These are phyloP conservation scores for Beta macrorhiza DNA, from an alignment of 179 eudicot genomes.

Conservation along the genomic window DNA sequence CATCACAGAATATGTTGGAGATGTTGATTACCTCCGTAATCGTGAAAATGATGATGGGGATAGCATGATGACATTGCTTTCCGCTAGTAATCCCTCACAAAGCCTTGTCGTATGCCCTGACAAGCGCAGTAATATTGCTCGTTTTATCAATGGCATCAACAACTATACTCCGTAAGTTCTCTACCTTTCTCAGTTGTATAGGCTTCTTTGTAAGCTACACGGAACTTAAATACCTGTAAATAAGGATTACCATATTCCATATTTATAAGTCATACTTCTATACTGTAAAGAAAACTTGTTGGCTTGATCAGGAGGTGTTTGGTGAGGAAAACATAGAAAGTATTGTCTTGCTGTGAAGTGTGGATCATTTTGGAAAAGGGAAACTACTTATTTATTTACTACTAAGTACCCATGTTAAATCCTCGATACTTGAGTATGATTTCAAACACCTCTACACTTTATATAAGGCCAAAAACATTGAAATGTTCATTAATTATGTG, in stretches of 20 bases:
- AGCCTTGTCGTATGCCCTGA: constrained; percentile 93
- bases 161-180: constrained; percentile 72
- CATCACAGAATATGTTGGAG: constrained; percentile 92
- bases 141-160: constrained; percentile 93
- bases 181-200: constrained; percentile 1
- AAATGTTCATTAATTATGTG: no score
- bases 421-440: no score
- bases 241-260: not conserved
- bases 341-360: not conserved
- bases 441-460: no score
- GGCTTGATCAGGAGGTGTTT: not conserved
- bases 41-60: constrained; percentile 88
- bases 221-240: not conserved
- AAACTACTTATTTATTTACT: not conserved
- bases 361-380: not conserved
- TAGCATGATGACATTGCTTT: constrained; percentile 93
- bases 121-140: constrained; percentile 86
- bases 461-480: no score
- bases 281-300: not conserved
- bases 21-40: constrained; percentile 78
- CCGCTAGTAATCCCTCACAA: constrained; percentile 54
- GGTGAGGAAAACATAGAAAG: not conserved
- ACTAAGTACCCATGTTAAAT: no score
- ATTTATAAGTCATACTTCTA: not conserved
- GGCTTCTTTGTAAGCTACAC: not conserved